phyloP scores from a whole-genome alignment of 1,139 yeast species.

The Candida dubliniensis region DNA sequence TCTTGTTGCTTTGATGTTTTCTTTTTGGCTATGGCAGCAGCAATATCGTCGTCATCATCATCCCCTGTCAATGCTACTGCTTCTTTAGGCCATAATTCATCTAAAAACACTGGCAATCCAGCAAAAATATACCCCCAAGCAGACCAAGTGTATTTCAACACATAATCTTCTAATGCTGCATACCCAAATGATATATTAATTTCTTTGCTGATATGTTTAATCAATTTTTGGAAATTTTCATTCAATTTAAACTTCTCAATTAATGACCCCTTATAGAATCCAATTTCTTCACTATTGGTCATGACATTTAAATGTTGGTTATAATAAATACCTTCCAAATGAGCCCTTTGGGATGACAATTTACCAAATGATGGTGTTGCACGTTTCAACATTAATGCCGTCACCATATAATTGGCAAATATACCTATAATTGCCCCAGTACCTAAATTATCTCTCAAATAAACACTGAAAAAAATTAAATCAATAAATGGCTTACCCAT shows the following conservation, averaged over 20 bases:
- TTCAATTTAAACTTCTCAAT: slow-evolving; percentile 71
- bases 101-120: slow-evolving; percentile 73
- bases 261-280: slow-evolving; percentile 88
- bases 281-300: slow-evolving; percentile 90
- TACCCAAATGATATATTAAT: slow-evolving; percentile 57
- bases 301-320: slow-evolving; percentile 84
- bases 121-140: slow-evolving; percentile 91
- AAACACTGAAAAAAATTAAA: slow-evolving; percentile 80
- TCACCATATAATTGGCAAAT: slow-evolving; percentile 73
- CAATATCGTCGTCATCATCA: background rate
- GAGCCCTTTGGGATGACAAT: slow-evolving; percentile 69
- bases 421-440: slow-evolving; percentile 82
- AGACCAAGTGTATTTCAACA: slow-evolving; percentile 91
- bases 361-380: slow-evolving; percentile 88
- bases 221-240: slow-evolving; percentile 57
- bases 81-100: slow-evolving; percentile 39
- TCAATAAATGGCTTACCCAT: slow-evolving; percentile 93
- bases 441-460: slow-evolving; percentile 82
- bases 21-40: background rate
- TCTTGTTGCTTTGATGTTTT: slow-evolving; percentile 11
- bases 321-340: slow-evolving; percentile 85
- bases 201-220: slow-evolving; percentile 45
- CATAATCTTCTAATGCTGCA: slow-evolving; percentile 79
- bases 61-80: slow-evolving; percentile 19
- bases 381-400: slow-evolving; percentile 72